phyloP scores from a whole-genome alignment of 129 eudicot species.

The Flaveria linearis region DNA sequence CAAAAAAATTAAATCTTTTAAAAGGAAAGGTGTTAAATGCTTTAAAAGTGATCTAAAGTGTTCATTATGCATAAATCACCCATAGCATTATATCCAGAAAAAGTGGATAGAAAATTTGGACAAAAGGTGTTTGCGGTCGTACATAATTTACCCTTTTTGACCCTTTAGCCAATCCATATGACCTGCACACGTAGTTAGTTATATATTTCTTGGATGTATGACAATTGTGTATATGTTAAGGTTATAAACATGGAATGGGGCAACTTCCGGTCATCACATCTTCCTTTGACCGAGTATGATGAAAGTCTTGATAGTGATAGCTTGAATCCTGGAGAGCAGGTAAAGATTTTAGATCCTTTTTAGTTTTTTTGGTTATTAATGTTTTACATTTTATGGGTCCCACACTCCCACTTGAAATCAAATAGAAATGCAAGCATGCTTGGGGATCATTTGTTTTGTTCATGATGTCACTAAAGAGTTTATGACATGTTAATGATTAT shows the following conservation, averaged over 20 bases:
- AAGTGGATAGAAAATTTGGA: neutral
- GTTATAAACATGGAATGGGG: slow-evolving; percentile 97
- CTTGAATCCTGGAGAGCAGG: slow-evolving; percentile 94
- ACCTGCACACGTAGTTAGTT: neutral
- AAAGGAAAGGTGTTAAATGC: neutral
- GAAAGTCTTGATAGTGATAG: slow-evolving; percentile 66
- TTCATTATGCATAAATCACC: neutral
- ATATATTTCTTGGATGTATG: neutral
- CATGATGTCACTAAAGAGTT: neutral
- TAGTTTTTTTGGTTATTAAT: neutral
- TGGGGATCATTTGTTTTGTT: neutral
- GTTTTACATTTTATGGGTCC: neutral
- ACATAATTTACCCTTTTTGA: neutral
- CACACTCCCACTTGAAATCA: neutral
- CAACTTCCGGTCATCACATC: slow-evolving; percentile 75
- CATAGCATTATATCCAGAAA: neutral
- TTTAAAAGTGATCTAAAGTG: neutral
- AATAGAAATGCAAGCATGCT: neutral
- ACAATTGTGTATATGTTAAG: slow-evolving; percentile 36
- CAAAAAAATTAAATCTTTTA: neutral
- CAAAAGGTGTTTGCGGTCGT: neutral
- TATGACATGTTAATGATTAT: neutral
- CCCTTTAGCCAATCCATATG: neutral
- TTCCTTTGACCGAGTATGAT: slow-evolving; percentile 84
- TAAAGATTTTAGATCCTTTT: slow-evolving; percentile 13